Percentiles rank a stretch among this genome's conserved stretches.
Conservation (phyloP, 306 rosid species). For the Begonia fuchsioides region DNA sequence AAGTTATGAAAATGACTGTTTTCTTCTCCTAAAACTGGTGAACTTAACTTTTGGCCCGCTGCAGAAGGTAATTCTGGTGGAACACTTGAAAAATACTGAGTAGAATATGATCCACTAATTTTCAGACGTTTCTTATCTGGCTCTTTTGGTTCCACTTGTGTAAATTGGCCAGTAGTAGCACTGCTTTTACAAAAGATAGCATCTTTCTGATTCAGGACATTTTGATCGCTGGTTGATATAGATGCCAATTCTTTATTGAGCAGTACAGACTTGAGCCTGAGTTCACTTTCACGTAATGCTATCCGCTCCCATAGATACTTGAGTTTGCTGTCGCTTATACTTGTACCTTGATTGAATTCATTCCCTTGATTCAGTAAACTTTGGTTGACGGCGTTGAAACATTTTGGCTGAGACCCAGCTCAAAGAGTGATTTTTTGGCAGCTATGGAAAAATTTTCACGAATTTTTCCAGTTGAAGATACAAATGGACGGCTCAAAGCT, state of each 20-base stretch:
- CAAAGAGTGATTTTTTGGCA: slow-evolving; percentile 24
- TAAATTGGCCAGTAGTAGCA: slow-evolving; percentile 17
- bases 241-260: slow-evolving; percentile 50
- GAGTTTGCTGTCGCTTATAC: slow-evolving; percentile 39
- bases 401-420: slow-evolving; percentile 42
- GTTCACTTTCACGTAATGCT: slow-evolving; percentile 74
- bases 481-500: slow-evolving; percentile 29
- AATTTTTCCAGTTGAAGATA: slow-evolving; percentile 21
- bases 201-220: slow-evolving; percentile 24
- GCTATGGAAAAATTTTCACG: slow-evolving; percentile 36
- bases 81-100: slow-evolving; percentile 18
- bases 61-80: slow-evolving; percentile 22
- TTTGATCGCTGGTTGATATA: slow-evolving; percentile 27
- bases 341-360: slow-evolving; percentile 33
- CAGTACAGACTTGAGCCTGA: slow-evolving; percentile 63
- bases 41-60: slow-evolving; percentile 24
- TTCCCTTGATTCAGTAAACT: slow-evolving; percentile 27
- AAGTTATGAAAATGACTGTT: slow-evolving; percentile 16
- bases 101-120: slow-evolving; percentile 27
- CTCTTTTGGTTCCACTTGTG: slow-evolving; percentile 36
- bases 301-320: slow-evolving; percentile 91
- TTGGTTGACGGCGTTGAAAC: slow-evolving; percentile 25
- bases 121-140: slow-evolving; percentile 60
- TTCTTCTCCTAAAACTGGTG: slow-evolving; percentile 22
- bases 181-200: slow-evolving; percentile 24